These are phyloP conservation scores for Dryas drummondii DNA, from an alignment of 306 rosid genomes.

Conservation along the genomic window DNA sequence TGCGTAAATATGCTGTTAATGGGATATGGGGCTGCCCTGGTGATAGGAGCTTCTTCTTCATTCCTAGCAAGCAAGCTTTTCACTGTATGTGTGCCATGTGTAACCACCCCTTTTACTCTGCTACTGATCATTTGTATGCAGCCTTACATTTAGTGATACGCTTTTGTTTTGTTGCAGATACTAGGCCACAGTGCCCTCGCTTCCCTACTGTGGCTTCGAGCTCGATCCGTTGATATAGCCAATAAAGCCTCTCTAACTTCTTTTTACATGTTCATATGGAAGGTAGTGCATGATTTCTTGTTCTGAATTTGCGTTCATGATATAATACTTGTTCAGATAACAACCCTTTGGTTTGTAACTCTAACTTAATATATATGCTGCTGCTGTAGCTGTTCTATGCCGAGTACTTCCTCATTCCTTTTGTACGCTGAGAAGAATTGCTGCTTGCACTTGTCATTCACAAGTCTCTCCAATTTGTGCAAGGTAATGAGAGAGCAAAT, in stretches of 20 bases:
- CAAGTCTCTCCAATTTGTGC: not conserved
- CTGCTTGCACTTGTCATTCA: too few species aligned
- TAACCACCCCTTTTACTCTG: not conserved
- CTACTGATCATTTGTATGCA: not conserved
- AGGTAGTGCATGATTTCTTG: not conserved
- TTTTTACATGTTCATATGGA: conserved; percentile 31
- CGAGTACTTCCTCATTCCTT: conserved; percentile 28
- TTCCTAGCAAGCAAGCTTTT: conserved; percentile 18
- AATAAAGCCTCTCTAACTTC: conserved; percentile 23
- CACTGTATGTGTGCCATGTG: conserved; percentile 4
- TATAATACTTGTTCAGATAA: too few species aligned
- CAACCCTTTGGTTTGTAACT: not conserved
- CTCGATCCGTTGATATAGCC: conserved; percentile 20
- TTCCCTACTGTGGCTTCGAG: conserved; percentile 20
- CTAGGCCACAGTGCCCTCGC: conserved; percentile 21
- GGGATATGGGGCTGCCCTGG: conserved; percentile 26
- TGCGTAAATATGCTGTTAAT: conserved; percentile 25
- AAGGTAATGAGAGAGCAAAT: not conserved
- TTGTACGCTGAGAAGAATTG: conserved; percentile 16
- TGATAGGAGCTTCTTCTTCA: conserved; percentile 21
- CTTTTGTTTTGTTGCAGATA: conserved; percentile 10
- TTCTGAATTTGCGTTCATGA: not conserved
- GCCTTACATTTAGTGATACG: not conserved
- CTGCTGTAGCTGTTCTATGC: conserved; percentile 22
- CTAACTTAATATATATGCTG: not conserved